Evolutionary conservation across 2,329 filamentous ascomycete genomes (phyloP), one percentile per base, ranked within the genome.

Genomic region (Hypoxylon rubiginosum): DNA sequence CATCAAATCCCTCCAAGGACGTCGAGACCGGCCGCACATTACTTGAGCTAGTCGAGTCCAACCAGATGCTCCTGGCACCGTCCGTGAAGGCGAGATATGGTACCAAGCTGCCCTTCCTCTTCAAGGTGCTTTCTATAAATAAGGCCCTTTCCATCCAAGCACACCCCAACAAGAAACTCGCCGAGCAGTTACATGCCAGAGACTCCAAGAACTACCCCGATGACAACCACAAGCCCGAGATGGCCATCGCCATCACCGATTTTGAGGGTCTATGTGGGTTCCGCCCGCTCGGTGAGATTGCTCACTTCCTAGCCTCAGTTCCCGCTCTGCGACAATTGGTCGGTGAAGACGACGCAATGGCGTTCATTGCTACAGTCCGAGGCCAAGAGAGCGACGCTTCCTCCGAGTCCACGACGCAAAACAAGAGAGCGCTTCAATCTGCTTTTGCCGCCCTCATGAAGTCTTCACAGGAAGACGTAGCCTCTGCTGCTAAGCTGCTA

Each of bases 201-300:
- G 95, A 99, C 77, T 87, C 94, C 52, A 93, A 93, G 81, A 97
- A 99, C 84, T 99, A 99, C 78, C 96, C 95, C 62, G 94, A 99
- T 84, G 95, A 98, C 83, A 99, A 99, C 83, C 96, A 99, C 85
- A 99, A 99, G 83, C 96, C 96, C 34, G 96, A 99, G 82, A 99
- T 99, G 96, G 94, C 96, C 68, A 97, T 99, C 79, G 96, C 96
- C 67, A 91, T 99, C 74, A 98, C 96, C 0, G 91, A 93, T 0
- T 99, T 99, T 72, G 95, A 98, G 78, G 96, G 96, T 0, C 87
- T 99, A 34, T 99, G 96, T 75, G 96, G 96, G 34, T 99, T 99
- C 84, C 89, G 96, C 9, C 96, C 96, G 0, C 84, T 97, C 21
- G 84, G 82, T 4, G 94, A 99, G 81, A 96, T 98, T 68, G 85